A percentile compares a stretch with the other conserved stretches of the same genome.
These are phyloP conservation scores for Eimeria necatrix DNA, from an alignment of 169 alveolate species.

Conservation along the genomic window DNA sequence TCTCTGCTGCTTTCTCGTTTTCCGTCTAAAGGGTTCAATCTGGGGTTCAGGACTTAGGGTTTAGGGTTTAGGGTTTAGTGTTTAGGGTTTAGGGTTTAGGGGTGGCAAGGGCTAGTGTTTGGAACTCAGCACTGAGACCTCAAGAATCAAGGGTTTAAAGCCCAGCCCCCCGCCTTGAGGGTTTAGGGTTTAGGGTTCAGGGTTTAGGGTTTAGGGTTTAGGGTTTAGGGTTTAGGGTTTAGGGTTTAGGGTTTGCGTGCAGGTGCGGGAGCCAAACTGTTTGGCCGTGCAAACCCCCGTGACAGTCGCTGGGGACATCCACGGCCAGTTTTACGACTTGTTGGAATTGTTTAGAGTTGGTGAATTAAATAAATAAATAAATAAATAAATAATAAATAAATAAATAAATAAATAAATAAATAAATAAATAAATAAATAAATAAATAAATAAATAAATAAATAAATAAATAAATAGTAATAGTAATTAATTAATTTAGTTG, in stretches of 20 bases:
- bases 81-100: neutral
- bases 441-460: too few species aligned
- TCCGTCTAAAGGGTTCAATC: too few species aligned
- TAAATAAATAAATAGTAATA: too few species aligned
- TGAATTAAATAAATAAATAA: constrained; percentile 79
- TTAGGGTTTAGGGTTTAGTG: too few species aligned
- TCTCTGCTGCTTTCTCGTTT: too few species aligned
- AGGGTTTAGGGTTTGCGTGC: neutral
- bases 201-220: neutral
- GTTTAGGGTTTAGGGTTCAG: neutral
- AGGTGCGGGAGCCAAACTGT: constrained; percentile 91
- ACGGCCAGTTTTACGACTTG: constrained; percentile 98
- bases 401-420: too few species aligned
- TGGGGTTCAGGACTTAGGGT: too few species aligned
- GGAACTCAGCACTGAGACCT: neutral
- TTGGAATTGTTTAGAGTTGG: constrained; percentile 95
- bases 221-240: neutral
- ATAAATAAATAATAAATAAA: too few species aligned
- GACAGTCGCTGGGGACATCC: constrained; percentile 98
- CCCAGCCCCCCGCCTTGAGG: neutral
- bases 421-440: too few species aligned
- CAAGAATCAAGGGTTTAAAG: neutral
- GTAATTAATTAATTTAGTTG: too few species aligned
- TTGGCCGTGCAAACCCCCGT: constrained; percentile 94
- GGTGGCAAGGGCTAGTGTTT: neutral